These are phyloP conservation scores for Calonectria crousiana DNA, from an alignment of 2,329 filamentous ascomycete genomes.

Conservation along the genomic window DNA sequence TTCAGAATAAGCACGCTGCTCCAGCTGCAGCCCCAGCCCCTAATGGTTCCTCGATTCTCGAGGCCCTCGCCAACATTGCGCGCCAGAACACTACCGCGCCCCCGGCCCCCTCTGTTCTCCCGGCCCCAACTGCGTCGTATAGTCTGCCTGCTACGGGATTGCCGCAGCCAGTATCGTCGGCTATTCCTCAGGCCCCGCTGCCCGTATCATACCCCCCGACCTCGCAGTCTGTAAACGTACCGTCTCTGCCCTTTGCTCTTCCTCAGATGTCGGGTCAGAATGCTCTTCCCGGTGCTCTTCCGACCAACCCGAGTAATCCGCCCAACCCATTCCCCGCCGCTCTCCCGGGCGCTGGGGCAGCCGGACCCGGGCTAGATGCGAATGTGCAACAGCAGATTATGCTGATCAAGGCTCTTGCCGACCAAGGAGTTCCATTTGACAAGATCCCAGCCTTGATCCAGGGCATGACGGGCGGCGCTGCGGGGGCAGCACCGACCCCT, in stretches of 20 bases:
- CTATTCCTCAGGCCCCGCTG: conserved; percentile 45
- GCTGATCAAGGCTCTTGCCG: conserved; percentile 80
- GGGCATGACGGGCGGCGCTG: conserved; percentile 57
- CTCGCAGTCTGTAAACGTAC: conserved; percentile 71
- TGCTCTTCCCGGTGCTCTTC: conserved; percentile 47
- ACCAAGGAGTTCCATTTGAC: conserved; percentile 82
- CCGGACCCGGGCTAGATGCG: conserved; percentile 57
- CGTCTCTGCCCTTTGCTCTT: conserved; percentile 58
- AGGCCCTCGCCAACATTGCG: conserved; percentile 83
- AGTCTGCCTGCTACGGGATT: conserved; percentile 48
- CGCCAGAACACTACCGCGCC: conserved; percentile 74
- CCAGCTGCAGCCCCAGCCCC: conserved; percentile 57
- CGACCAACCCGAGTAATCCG: conserved; percentile 45
- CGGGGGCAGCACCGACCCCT: conserved; percentile 48
- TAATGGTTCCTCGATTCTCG: conserved; percentile 74
- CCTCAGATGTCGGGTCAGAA: conserved; percentile 51
- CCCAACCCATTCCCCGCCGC: conserved; percentile 49
- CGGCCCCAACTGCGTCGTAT: conserved; percentile 59
- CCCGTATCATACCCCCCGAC: conserved; percentile 55
- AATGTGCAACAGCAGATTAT: conserved; percentile 78
- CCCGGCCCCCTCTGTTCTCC: conserved; percentile 53
- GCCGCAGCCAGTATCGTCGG: conserved; percentile 48
- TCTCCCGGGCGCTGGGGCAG: conserved; percentile 41
- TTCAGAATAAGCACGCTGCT: conserved; percentile 48
- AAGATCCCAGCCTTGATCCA: conserved; percentile 75